Evolutionary conservation across 805 yeast genomes (phyloP).

Genomic region (Yamadazyma takamatsuzukensis): DNA sequence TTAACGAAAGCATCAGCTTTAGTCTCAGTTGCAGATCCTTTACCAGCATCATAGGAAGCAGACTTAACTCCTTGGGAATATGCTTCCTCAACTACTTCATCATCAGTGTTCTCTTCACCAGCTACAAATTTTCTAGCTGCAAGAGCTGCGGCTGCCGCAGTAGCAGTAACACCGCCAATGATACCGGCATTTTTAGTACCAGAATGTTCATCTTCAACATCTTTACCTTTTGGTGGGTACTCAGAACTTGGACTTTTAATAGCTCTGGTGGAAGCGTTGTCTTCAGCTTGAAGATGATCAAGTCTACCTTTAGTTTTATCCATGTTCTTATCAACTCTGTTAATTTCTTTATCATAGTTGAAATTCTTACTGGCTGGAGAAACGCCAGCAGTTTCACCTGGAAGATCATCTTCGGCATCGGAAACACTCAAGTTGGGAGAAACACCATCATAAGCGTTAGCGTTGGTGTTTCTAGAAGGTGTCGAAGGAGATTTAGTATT

Average conservation of each 20-base stretch:
- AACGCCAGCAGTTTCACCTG: conserved; percentile 5
- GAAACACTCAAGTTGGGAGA: conserved; percentile 4
- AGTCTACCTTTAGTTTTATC: conserved; percentile 5
- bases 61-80: conserved; percentile 16
- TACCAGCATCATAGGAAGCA: conserved; percentile 19
- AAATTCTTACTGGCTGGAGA: conserved; percentile 5
- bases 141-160: conserved; percentile 10
- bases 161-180: conserved; percentile 10
- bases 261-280: conserved; percentile 10
- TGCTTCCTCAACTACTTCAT: conserved; percentile 11
- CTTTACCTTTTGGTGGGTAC: conserved; percentile 4
- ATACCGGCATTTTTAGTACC: conserved; percentile 9
- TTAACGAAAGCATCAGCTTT: conserved; percentile 2
- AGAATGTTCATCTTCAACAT: neutral
- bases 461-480: neutral
- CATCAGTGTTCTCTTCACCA: conserved; percentile 1
- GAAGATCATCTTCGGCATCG: conserved; percentile 1
- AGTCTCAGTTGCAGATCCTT: conserved; percentile 1
- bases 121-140: conserved; percentile 5
- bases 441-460: neutral
- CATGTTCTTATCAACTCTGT: conserved; percentile 4
- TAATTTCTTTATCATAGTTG: conserved; percentile 6
- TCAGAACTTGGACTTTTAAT: conserved; percentile 10
- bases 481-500: no score
- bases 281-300: conserved; percentile 5